These are phyloP conservation scores for Fusarium cicatricum DNA, from an alignment of 2,329 filamentous ascomycete species.

Conservation along the genomic window DNA sequence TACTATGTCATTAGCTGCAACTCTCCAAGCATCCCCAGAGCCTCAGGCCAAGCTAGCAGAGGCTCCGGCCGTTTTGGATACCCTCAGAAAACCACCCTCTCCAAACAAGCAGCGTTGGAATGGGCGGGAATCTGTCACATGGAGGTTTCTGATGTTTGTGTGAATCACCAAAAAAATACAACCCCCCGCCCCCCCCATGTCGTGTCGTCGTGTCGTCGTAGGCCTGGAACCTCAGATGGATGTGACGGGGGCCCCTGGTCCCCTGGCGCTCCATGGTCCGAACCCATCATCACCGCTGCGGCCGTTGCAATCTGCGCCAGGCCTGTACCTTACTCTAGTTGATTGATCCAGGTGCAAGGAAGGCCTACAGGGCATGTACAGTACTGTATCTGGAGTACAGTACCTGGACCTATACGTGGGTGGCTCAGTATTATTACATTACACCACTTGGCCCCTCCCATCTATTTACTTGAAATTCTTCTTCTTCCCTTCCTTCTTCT, in stretches of 20 bases:
- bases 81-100: not conserved
- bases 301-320: slow-evolving; percentile 43
- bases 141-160: slow-evolving; percentile 24
- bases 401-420: too few relatives aligned
- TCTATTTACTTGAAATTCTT: slow-evolving; percentile 34
- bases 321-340: slow-evolving; percentile 23
- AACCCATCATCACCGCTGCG: slow-evolving; percentile 42
- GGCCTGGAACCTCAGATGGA: slow-evolving; percentile 31
- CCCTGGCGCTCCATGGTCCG: slow-evolving; percentile 27
- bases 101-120: slow-evolving; percentile 30
- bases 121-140: slow-evolving; percentile 10
- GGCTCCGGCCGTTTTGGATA: slow-evolving; percentile 25
- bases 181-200: slow-evolving; percentile 6
- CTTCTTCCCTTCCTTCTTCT: slow-evolving; percentile 29
- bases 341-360: slow-evolving; percentile 12
- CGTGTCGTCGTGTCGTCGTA: slow-evolving; percentile 9
- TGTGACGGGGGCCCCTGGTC: slow-evolving; percentile 25
- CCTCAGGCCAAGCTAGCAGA: slow-evolving; percentile 17
- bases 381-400: slow-evolving; percentile 16
- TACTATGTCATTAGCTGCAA: slow-evolving; percentile 6
- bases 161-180: too few relatives aligned
- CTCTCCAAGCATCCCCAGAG: slow-evolving; percentile 7
- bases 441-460: slow-evolving; percentile 39
- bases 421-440: slow-evolving; percentile 27
- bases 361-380: slow-evolving; percentile 3